Evolutionary conservation across 805 yeast genomes (phyloP).

Genomic region (Cyberlindnera americana): DNA sequence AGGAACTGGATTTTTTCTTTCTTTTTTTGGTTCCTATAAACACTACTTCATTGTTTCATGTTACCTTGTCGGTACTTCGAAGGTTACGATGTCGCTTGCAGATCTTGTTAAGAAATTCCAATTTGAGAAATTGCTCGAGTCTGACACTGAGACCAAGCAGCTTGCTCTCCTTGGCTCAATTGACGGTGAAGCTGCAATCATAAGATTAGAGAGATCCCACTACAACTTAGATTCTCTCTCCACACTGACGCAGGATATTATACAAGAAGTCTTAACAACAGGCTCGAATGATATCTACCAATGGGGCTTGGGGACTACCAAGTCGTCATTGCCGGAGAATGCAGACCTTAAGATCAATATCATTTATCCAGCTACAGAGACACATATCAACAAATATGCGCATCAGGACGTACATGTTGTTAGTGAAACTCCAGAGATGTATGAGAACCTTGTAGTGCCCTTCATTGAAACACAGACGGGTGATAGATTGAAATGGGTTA

Average conservation of each 20-base stretch:
- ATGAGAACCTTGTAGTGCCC: conserved; percentile 59
- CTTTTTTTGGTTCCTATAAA: too few species aligned
- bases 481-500: conserved; percentile 83
- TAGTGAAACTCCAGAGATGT: conserved; percentile 78
- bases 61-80: too few species aligned
- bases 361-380: conserved; percentile 85
- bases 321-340: conserved; percentile 39
- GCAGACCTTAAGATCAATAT: conserved; percentile 73
- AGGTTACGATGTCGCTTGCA: conserved; percentile 20
- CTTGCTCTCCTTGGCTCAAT: conserved; percentile 69
- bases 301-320: conserved; percentile 65
- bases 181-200: conserved; percentile 56
- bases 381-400: conserved; percentile 77
- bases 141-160: conserved; percentile 65
- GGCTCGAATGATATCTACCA: conserved; percentile 80
- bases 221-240: conserved; percentile 38
- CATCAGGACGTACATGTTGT: conserved; percentile 58
- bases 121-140: conserved; percentile 43
- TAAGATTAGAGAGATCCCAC: conserved; percentile 70
- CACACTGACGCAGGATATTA: conserved; percentile 11
- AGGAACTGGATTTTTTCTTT: too few species aligned
- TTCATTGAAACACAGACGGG: conserved; percentile 76
- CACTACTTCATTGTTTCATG: too few species aligned
- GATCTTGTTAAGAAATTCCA: conserved; percentile 34
- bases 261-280: conserved; percentile 33